phyloP scores from a whole-genome alignment of 2,329 filamentous ascomycete genomes.

The Verticillium isaacii region DNA sequence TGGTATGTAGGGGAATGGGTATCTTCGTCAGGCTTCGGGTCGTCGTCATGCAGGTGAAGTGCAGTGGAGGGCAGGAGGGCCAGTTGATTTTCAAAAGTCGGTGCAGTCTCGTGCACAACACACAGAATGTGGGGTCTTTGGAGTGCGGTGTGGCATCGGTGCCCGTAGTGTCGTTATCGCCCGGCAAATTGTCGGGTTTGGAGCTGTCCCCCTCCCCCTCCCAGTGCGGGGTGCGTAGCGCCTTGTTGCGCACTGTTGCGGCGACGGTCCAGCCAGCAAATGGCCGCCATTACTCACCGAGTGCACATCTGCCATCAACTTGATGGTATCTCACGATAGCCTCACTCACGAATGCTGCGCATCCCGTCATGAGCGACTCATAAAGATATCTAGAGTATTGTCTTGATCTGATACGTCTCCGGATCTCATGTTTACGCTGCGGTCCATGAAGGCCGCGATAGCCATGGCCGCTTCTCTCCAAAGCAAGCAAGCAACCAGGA shows the following conservation, averaged over 20 bases:
- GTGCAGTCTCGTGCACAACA: slow-evolving; percentile 4
- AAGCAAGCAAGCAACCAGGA: too few species aligned
- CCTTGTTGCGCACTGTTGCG: too few species aligned
- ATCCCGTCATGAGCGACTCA: too few species aligned
- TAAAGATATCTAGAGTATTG: too few species aligned
- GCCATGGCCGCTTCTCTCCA: too few species aligned
- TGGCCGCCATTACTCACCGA: too few species aligned
- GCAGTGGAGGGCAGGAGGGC: neutral
- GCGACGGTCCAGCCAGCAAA: neutral
- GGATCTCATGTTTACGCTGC: too few species aligned
- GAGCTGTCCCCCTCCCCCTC: neutral
- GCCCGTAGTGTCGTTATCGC: neutral
- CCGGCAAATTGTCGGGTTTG: neutral
- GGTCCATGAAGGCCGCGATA: too few species aligned
- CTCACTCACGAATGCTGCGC: too few species aligned
- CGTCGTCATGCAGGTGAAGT: neutral
- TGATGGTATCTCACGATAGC: too few species aligned
- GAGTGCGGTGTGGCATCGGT: slow-evolving; percentile 1
- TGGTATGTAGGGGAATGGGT: neutral
- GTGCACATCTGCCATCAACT: too few species aligned
- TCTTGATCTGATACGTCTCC: too few species aligned
- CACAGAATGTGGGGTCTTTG: neutral
- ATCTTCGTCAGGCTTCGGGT: neutral
- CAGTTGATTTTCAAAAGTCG: neutral
- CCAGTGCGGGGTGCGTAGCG: neutral